Base-by-base conservation (phyloP, 805 yeast species). In the Ogataea henricii region DNA sequence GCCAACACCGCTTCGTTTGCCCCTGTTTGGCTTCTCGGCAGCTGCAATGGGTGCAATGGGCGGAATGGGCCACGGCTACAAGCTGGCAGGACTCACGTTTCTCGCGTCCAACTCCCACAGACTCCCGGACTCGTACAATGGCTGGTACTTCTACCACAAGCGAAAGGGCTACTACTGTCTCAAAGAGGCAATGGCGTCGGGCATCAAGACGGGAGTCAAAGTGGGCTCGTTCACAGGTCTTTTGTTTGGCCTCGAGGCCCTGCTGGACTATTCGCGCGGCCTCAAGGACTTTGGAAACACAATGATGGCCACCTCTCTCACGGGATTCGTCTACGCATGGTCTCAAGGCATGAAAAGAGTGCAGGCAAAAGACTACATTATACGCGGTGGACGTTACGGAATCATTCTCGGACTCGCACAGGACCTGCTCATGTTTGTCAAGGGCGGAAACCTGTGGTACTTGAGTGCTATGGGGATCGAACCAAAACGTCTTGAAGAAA, bases 111-210 rank as follows among this genome's bases (percentile, higher is more conserved):
- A 89, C 59, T 85, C 94, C 12, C 96, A 89, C 61, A 64, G 96
- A 44, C 68, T 89, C 48, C 96, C 96, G 6, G 73, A 66, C 18
- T 81, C 85, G 0, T 84, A 81, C 45, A 90, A 89, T 17, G 94
- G 92, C 0, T 89, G 96, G 96, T 89, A 85, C 60, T 85, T 84
- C 62, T 89, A 89, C 66, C 94, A 89, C 66, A 88, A 86, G 66
- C 76, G 89, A 52, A 89, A 87, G 69, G 85, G 87, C 65, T 86
- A 87, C 64, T 86, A 85, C 25, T 80, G 88, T 66, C 65, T 85
- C 29, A 72, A 77, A 48, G 71, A 72, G 22, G 88, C 87, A 1
- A 66, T 80, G 52, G 69, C 68, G 16, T 45, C 55, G 6, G 90
- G 85, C 0, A 55, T 75, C n/a, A 63, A 58, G 30, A 69, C 70